Percentiles rank a stretch among this genome's conserved stretches.
Evolutionary conservation across 345 rosid genomes (phyloP).

Genomic region (Dimocarpus longan): DNA sequence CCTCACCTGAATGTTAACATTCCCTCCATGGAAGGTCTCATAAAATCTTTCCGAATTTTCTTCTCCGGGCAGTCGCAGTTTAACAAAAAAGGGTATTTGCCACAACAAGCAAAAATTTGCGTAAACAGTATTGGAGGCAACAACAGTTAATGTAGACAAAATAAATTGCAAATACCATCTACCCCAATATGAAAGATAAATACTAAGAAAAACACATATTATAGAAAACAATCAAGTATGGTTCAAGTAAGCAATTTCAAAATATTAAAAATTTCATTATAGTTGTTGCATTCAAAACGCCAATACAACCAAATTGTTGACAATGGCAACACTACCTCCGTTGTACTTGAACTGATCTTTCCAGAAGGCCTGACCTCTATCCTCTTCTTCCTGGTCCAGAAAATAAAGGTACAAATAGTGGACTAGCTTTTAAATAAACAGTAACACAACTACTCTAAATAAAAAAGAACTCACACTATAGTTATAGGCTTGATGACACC

Average conservation of each 20-base stretch:
- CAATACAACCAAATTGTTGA: neutral
- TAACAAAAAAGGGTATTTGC: constrained; percentile 76
- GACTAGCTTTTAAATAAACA: neutral
- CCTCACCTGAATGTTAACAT: constrained; percentile 81
- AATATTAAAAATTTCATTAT: neutral
- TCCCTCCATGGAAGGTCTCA: constrained; percentile 88
- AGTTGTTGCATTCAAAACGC: too few relatives aligned
- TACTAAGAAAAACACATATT: neutral
- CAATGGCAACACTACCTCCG: constrained; percentile 59
- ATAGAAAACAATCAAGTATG: neutral
- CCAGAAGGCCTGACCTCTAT: constrained; percentile 66
- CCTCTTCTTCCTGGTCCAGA: constrained; percentile 55
- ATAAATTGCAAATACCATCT: neutral
- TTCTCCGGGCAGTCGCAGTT: constrained; percentile 54
- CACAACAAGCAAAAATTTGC: constrained; percentile 9
- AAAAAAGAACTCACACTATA: constrained; percentile 48
- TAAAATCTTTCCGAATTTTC: constrained; percentile 59
- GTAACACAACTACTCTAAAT: neutral
- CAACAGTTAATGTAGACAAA: neutral
- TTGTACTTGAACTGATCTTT: constrained; percentile 74
- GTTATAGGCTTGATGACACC: constrained; percentile 78
- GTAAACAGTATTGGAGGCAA: neutral
- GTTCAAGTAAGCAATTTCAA: neutral
- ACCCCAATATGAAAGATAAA: neutral
- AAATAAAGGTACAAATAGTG: neutral